phyloP scores from a whole-genome alignment of 257 asterid genomes.

The Nicotiana undulata region DNA sequence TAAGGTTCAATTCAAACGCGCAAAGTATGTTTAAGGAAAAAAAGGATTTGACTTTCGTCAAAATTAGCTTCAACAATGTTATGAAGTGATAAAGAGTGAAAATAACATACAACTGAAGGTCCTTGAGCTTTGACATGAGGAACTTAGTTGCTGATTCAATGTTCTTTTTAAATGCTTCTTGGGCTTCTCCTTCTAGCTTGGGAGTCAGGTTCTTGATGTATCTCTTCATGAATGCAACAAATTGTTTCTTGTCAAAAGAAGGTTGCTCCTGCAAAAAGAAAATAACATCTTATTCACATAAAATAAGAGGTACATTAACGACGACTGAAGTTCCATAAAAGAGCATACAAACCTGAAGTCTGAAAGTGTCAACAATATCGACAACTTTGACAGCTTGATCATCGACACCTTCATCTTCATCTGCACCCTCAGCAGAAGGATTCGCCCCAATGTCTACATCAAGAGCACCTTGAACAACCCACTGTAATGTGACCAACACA shows the following conservation, averaged over 20 bases:
- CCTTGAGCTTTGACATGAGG: constrained; percentile 54
- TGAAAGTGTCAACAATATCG: constrained; percentile 89
- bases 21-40: neutral
- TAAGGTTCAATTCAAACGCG: neutral
- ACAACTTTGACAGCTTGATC: constrained; percentile 62
- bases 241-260: constrained; percentile 71
- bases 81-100: neutral
- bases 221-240: constrained; percentile 51
- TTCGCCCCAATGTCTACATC: constrained; percentile 89
- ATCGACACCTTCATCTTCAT: constrained; percentile 76
- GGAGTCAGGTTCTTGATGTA: constrained; percentile 61
- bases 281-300: neutral
- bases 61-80: neutral
- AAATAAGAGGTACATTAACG: neutral
- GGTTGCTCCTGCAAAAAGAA: constrained; percentile 75
- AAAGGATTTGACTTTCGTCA: neutral
- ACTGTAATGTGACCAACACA: constrained; percentile 29
- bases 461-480: constrained; percentile 65
- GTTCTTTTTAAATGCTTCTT: constrained; percentile 53
- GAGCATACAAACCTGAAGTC: constrained; percentile 50
- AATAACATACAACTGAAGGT: constrained; percentile 75
- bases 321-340: neutral
- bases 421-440: constrained; percentile 84
- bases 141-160: constrained; percentile 77
- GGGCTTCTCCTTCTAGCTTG: constrained; percentile 56